Percentiles rank a stretch among this genome's conserved stretches.
phyloP scores from a whole-genome alignment of 2,329 filamentous ascomycete genomes.

The Arthrobotrys musiformis region DNA sequence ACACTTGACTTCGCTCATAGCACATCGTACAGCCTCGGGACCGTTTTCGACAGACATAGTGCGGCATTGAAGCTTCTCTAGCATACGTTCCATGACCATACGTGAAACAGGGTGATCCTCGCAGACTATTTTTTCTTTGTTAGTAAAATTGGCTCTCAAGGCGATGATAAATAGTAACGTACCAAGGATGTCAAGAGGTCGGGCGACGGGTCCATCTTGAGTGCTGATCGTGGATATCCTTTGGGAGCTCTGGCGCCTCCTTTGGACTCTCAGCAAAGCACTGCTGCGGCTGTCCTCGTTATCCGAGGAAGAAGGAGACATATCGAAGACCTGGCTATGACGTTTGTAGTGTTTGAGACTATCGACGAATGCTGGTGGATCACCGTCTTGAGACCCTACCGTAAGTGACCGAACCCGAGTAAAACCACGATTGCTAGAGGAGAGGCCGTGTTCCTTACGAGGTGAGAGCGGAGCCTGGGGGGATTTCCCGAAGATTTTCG shows the following conservation, averaged over 20 bases:
- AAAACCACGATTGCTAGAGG: conserved; percentile 61
- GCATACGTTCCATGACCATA: conserved; percentile 97
- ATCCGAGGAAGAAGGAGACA: conserved; percentile 96
- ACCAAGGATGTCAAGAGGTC: conserved; percentile 84
- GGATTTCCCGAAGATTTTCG: conserved; percentile 61
- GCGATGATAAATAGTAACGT: conserved; percentile 1
- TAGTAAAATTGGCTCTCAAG: not conserved
- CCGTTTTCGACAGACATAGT: conserved; percentile 92
- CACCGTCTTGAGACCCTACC: conserved; percentile 92
- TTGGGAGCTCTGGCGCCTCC: conserved; percentile 93
- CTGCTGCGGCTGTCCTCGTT: conserved; percentile 95
- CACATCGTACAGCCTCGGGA: conserved; percentile 89
- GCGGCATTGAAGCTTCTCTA: conserved; percentile 93
- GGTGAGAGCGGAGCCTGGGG: conserved; percentile 62
- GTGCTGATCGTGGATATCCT: conserved; percentile 91
- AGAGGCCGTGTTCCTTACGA: conserved; percentile 54
- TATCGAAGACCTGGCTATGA: conserved; percentile 91
- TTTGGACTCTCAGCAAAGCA: conserved; percentile 88
- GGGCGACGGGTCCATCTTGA: conserved; percentile 83
- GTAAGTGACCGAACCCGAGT: conserved; percentile 86
- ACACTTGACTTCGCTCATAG: conserved; percentile 93
- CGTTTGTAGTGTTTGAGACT: conserved; percentile 79
- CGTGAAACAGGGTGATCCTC: conserved; percentile 97
- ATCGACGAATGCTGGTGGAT: conserved; percentile 75
- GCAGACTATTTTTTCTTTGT: conserved; percentile 71